Percentiles rank a stretch among this genome's conserved stretches.
These are phyloP conservation scores for Geranium brycei DNA, from an alignment of 345 rosid genomes.

Conservation along the genomic window DNA sequence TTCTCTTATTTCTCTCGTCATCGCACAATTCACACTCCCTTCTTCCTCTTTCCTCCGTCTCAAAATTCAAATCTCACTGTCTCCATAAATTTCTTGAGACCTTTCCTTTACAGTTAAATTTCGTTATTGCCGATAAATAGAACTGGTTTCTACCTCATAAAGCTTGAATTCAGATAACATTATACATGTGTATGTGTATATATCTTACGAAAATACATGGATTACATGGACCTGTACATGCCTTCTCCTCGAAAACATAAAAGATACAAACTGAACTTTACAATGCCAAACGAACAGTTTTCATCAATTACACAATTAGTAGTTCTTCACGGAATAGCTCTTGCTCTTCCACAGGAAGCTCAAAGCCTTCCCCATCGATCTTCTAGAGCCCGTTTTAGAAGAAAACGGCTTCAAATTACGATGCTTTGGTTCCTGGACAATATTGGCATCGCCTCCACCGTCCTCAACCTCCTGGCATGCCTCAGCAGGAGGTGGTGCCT, in stretches of 20 bases:
- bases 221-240: not conserved
- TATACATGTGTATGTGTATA: not conserved
- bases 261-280: conserved; percentile 12
- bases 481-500: conserved; percentile 17
- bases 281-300: conserved; percentile 12
- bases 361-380: conserved; percentile 61
- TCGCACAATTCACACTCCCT: too few species aligned
- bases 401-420: conserved; percentile 10
- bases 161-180: not conserved
- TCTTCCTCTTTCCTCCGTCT: too few species aligned
- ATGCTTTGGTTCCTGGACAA: conserved; percentile 41
- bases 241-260: conserved; percentile 14
- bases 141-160: not conserved
- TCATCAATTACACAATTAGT: conserved; percentile 8
- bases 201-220: conserved; percentile 1
- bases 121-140: too few species aligned
- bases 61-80: too few species aligned
- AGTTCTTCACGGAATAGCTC: conserved; percentile 62
- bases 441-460: conserved; percentile 17
- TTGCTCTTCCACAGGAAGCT: conserved; percentile 78
- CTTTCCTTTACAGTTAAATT: too few species aligned
- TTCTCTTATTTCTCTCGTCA: too few species aligned
- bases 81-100: too few species aligned
- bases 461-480: conserved; percentile 18
- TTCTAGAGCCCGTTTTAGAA: conserved; percentile 51